A percentile compares a stretch with the other conserved stretches of the same genome.
Evolutionary conservation across 306 rosid species (phyloP).

Genomic region (Pyrus bretschneideri): DNA sequence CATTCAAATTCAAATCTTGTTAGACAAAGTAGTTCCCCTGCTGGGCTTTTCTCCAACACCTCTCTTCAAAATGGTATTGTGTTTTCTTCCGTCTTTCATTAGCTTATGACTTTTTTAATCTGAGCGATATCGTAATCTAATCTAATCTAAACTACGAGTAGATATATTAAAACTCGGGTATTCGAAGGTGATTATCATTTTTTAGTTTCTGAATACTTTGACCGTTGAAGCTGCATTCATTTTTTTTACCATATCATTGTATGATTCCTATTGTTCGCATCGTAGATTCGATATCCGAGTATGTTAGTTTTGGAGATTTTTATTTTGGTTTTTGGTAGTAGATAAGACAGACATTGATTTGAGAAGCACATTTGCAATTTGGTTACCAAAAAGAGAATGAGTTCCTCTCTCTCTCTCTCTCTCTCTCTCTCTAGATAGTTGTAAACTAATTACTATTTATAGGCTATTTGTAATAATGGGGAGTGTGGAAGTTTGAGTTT

Average conservation of each 20-base stretch:
- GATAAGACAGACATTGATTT: background rate
- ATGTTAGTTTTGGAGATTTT: background rate
- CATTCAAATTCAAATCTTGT: slow-evolving; percentile 22
- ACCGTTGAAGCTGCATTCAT: background rate
- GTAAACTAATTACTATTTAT: background rate
- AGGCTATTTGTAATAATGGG: background rate
- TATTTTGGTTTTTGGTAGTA: background rate
- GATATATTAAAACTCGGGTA: background rate
- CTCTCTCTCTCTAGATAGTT: background rate
- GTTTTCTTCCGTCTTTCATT: background rate
- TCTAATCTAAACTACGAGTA: background rate
- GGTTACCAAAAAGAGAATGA: background rate
- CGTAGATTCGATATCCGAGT: background rate
- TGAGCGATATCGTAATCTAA: background rate
- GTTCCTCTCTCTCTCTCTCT: background rate
- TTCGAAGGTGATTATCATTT: background rate
- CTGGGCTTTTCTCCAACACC: slow-evolving; percentile 46
- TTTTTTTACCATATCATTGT: background rate
- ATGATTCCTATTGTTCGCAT: background rate
- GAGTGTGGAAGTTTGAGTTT: background rate
- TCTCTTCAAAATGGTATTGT: slow-evolving; percentile 53
- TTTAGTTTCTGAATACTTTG: background rate
- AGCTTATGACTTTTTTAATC: background rate
- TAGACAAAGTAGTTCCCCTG: slow-evolving; percentile 62
- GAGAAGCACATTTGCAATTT: background rate